phyloP scores from a whole-genome alignment of 2,329 filamentous ascomycete species.

The Scytalidium sp. region DNA sequence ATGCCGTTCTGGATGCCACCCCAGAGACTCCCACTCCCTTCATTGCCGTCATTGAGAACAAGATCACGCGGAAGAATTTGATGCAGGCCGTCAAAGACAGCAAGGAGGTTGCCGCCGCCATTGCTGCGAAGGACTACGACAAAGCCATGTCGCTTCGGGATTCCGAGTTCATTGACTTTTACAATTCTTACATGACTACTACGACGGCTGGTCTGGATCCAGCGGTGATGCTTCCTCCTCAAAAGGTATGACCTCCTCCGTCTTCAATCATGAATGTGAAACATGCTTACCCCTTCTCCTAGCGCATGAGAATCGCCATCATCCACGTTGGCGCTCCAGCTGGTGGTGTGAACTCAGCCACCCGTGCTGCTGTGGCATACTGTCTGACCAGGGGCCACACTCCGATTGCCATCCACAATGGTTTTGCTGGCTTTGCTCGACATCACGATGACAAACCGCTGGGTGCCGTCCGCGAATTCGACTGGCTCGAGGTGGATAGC shows the following conservation, averaged over 20 bases:
- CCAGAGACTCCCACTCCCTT: conserved; percentile 90
- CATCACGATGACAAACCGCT: conserved; percentile 83
- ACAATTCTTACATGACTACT: conserved; percentile 85
- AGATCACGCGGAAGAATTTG: conserved; percentile 86
- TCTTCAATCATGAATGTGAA: background rate
- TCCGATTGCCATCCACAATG: conserved; percentile 90
- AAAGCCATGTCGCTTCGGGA: conserved; percentile 86
- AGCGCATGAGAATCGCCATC: conserved; percentile 91
- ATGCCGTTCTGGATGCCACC: conserved; percentile 83
- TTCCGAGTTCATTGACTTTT: conserved; percentile 91
- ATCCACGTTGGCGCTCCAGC: conserved; percentile 96
- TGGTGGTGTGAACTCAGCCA: conserved; percentile 97
- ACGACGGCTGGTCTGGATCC: conserved; percentile 74
- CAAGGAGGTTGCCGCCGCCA: conserved; percentile 77
- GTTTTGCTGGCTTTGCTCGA: conserved; percentile 88
- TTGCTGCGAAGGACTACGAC: conserved; percentile 81
- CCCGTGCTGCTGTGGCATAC: conserved; percentile 88
- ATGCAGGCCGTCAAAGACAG: conserved; percentile 87
- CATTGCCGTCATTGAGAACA: conserved; percentile 96
- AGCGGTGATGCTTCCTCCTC: conserved; percentile 61
- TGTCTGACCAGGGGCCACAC: conserved; percentile 90
- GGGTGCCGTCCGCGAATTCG: conserved; percentile 78
- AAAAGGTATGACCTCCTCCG: conserved; percentile 51
- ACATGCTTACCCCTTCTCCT: conserved; percentile 26
- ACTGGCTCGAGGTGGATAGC: conserved; percentile 90